These are phyloP conservation scores for Wickerhamiella nectarea DNA, from an alignment of 805 yeast species.

Conservation along the genomic window DNA sequence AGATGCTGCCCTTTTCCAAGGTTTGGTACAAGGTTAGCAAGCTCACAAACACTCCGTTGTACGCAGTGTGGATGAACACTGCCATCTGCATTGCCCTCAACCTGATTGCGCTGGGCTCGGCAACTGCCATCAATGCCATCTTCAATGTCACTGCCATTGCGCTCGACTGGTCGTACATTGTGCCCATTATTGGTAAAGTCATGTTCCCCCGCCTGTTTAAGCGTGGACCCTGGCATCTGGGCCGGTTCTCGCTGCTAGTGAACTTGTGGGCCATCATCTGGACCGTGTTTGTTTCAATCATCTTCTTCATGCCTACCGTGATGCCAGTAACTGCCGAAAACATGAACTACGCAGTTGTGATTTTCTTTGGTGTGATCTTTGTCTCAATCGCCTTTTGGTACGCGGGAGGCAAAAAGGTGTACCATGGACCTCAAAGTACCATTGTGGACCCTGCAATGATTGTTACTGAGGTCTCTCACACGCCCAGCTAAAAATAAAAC, in stretches of 20 bases:
- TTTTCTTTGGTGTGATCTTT: slow-evolving; percentile 18
- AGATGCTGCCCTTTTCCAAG: slow-evolving; percentile 50
- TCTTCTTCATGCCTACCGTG: slow-evolving; percentile 21
- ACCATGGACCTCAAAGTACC: slow-evolving; percentile 19
- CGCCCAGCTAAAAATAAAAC: neutral
- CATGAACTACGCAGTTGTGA: slow-evolving; percentile 23
- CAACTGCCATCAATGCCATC: slow-evolving; percentile 50
- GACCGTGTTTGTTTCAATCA: slow-evolving; percentile 18
- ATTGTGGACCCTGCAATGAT: slow-evolving; percentile 17
- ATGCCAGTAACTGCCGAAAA: slow-evolving; percentile 20
- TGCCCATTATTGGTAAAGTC: slow-evolving; percentile 47
- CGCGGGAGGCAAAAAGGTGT: slow-evolving; percentile 17
- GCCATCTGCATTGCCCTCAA: slow-evolving; percentile 38
- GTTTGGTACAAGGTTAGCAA: slow-evolving; percentile 37
- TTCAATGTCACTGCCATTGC: slow-evolving; percentile 63
- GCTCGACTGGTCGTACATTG: slow-evolving; percentile 51
- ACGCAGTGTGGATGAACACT: slow-evolving; percentile 42
- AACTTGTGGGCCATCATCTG: slow-evolving; percentile 18
- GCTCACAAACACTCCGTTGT: slow-evolving; percentile 45
- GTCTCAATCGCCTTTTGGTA: slow-evolving; percentile 17
- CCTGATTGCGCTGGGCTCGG: slow-evolving; percentile 47
- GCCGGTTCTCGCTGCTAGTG: slow-evolving; percentile 26
- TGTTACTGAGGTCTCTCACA: neutral
- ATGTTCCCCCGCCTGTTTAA: slow-evolving; percentile 41
- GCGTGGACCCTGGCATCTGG: slow-evolving; percentile 59